Evolutionary conservation across 2,329 filamentous ascomycete species (phyloP), one percentile per base, ranked within the genome.

Genomic region (Ascochyta viciae-villosae): DNA sequence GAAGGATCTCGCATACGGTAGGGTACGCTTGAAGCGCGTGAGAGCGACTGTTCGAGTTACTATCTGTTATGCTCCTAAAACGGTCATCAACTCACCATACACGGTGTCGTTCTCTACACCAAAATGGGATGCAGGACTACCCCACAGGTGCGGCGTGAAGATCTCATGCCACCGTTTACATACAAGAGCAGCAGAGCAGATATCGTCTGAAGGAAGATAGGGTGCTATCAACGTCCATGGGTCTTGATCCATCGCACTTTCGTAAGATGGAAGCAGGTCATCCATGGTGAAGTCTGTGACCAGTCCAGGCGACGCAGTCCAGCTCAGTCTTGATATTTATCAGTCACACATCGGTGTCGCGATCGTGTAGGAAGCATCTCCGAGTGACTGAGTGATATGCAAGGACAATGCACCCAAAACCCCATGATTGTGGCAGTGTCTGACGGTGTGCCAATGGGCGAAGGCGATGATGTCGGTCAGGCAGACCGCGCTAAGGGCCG

Each of bases 41-140:
- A 87, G 73, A 19, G 84, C 84, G 46, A 85, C 84, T 84, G 35
- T 9, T 27, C 2, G 16, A 2, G 40, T 70, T 31, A 71, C 58
- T 10, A 24, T 6, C 15, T 12, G 23, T 4, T 23, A 1, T 5
- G 23, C 19, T 8, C 16, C 1, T 46, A 19, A 24, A 33, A 24
- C 24, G 41, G 10, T 16, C 5, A 2, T n/a, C 9, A 31, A 31
- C 52, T 29, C 58, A 78, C 82, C 80, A 64, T 87, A 87, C 27
- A 87, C 83, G 8, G 80, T 82, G 65, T 87, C 85, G 64, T 87
- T 84, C 47, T 86, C 80, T 2, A 78, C 78, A 27, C 82, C 83
- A 66, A 87, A 87, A 69, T 87, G 85, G 8, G 84, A 86, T 0
- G 85, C 84, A 19, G 85, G 85, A 64, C 84, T 82, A 15, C 85